Evolutionary conservation across 169 alveolate genomes (phyloP), one percentile per base, ranked within the genome.

Genomic region (Plasmodium sp.): DNA sequence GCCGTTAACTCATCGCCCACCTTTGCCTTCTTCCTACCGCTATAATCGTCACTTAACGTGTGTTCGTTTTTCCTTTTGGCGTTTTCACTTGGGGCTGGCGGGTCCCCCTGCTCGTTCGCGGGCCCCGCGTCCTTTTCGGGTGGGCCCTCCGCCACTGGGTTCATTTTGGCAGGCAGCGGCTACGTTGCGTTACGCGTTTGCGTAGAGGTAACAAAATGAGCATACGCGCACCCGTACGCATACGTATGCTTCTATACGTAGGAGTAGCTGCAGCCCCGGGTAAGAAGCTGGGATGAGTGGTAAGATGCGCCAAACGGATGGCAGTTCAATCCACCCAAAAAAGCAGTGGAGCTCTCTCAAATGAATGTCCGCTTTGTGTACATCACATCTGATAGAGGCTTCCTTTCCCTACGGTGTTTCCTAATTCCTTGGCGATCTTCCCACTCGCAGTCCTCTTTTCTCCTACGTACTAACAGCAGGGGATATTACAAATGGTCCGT

Each of bases 11-110:
- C 58, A 80, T 81, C 48, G 51, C 31, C 27, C 48, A 83, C 39
- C 45, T 83, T 83, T 33, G 73, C 58, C 81, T 83, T 83, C 31
- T 83, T 83, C 12, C 67, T 83, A 83, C 73, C n/a, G 31, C 16
- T 67, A 67, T 67, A 67, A 67, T 62, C 81, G 45, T 58, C 92
- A 83, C 73, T 54, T 83, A 39, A 58, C 39, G 27, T 58, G 74
- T 31, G 33, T 83, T 31, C 45, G 12, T 62, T 62, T 83, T 83
- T 83, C 71, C 71, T 83, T 83, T 83, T 83, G 2, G 67, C 27
- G 5, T 16, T 27, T 83, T 83, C 92, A 83, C 73, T 58, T n/a
- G 7, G 22, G 71, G 43, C 16, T 45, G 34, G 33, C 16, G 39
- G 18, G 27, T 83, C 81, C 12, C 73, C 81, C 9, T 43, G 5